Base-by-base conservation (phyloP, 2,329 filamentous ascomycete genomes). In the Ophiostoma perfectum region DNA sequence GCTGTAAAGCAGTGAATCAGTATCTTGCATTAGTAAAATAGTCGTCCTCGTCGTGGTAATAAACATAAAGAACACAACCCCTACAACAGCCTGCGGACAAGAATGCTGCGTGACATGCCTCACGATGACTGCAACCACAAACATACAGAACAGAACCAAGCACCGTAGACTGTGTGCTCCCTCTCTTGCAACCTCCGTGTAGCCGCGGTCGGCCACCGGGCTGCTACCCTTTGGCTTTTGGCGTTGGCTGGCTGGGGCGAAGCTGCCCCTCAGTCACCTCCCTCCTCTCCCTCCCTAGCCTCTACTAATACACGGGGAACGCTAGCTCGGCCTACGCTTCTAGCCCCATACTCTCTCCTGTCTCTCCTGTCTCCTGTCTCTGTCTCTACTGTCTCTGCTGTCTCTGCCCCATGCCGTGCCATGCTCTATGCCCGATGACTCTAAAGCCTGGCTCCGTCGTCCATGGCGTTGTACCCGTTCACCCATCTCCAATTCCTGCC, bases 171-270 rank as follows among this genome's bases (percentile, higher is more conserved):
- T 27, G 49, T 55, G 49, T 14, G 58, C 58, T n/a, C 36, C 14
- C 67, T 70, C 44, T 60, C 69, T 69, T 68, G 70, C 71, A 67
- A 70, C 45, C 64, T 70, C 71, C 71, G 71, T 70, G 71, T 67
- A 72, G 66, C 71, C 70, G 71, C 64, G 71, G 68, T 68, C 70
- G 67, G 67, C 65, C 55, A 49, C 68, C 68, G 64, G 68, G 65
- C 55, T 49, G 12, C 45, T 62, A n/a, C 58, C 18, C 38, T 62
- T 9, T 16, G 36, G 27, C 27, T 27, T 27, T 27, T 27, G 27
- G 27, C 27, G 27, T 27, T 27, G 27, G 27, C 27, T 27, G 27
- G 49, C n/a, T 27, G 49, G 49, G 49, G 49, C 49, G 12, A 55
- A 55, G 49, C 49, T 55, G 49, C 55, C 55, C 55, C 55, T 60